Evolutionary conservation across 2,329 filamentous ascomycete genomes (phyloP).

Genomic region (Ophiognomonia clavigignenti-juglandacearum): DNA sequence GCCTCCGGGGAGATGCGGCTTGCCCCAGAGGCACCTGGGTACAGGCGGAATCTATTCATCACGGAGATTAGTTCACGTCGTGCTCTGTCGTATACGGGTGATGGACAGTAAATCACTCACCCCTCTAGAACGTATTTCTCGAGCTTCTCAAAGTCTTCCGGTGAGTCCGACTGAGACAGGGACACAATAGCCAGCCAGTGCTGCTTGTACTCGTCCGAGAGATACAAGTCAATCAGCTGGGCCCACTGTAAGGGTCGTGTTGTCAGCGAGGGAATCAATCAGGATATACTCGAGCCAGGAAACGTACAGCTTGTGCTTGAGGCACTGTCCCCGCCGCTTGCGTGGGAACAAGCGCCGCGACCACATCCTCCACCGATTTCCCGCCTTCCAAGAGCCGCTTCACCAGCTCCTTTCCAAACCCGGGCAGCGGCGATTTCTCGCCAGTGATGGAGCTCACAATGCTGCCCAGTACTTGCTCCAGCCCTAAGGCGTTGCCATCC

Average conservation of each 20-base stretch:
- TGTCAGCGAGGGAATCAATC: background rate
- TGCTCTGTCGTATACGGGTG: background rate
- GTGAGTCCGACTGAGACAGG: constrained; percentile 36
- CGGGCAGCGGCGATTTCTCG: background rate
- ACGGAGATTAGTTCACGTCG: background rate
- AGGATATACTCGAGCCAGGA: background rate
- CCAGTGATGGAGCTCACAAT: background rate
- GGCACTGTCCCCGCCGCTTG: background rate
- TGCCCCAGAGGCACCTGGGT: background rate
- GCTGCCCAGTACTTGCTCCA: background rate
- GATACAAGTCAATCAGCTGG: constrained; percentile 48
- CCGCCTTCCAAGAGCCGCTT: background rate
- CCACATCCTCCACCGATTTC: background rate
- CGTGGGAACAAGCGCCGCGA: background rate
- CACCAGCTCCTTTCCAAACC: background rate
- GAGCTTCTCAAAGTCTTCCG: constrained; percentile 39
- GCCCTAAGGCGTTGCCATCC: constrained; percentile 12
- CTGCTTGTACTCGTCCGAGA: constrained; percentile 37
- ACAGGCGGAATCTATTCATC: background rate
- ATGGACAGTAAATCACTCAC: too few species aligned
- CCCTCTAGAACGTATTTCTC: constrained; percentile 44
- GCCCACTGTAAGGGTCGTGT: constrained; percentile 31
- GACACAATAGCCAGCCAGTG: constrained; percentile 44
- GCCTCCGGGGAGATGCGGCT: background rate
- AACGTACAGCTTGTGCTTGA: constrained; percentile 1